phyloP scores from a whole-genome alignment of 352 stramenopile genomes.

The Phytophthora sp. region DNA sequence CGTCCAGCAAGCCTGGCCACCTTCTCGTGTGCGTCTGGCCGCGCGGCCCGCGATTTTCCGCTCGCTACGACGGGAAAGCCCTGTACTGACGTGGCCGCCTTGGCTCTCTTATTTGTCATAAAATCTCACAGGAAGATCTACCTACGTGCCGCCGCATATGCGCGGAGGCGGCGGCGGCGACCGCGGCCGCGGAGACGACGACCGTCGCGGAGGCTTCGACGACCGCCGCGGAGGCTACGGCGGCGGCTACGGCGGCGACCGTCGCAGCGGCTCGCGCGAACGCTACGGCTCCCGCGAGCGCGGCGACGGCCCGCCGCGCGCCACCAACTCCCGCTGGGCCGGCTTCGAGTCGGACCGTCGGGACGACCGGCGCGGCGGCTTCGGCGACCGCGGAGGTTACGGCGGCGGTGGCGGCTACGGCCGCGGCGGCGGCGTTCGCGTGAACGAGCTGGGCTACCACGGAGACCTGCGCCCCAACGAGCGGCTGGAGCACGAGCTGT shows the following conservation, averaged over 20 bases:
- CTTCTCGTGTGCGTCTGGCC: not conserved
- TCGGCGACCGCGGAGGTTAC: slow-evolving; percentile 33
- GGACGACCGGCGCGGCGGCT: slow-evolving; percentile 33
- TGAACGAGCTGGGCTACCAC: slow-evolving; percentile 98
- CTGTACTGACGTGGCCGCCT: slow-evolving; percentile 11
- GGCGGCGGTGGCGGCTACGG: slow-evolving; percentile 46
- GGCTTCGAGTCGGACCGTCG: slow-evolving; percentile 56
- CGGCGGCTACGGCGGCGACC: slow-evolving; percentile 33
- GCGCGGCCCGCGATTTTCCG: not conserved
- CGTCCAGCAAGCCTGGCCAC: not conserved
- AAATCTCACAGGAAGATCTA: slow-evolving; percentile 59
- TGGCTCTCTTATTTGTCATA: slow-evolving; percentile 10
- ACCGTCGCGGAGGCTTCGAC: slow-evolving; percentile 30
- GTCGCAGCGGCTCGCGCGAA: slow-evolving; percentile 44
- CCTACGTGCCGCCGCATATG: slow-evolving; percentile 82
- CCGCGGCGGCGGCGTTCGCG: slow-evolving; percentile 58
- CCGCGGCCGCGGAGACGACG: slow-evolving; percentile 27
- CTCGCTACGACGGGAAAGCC: not conserved
- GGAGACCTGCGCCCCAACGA: slow-evolving; percentile 92
- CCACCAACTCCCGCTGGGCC: slow-evolving; percentile 62
- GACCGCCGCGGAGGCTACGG: slow-evolving; percentile 31
- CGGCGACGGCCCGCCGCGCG: slow-evolving; percentile 26
- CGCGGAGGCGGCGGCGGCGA: slow-evolving; percentile 44
- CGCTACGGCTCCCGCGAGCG: slow-evolving; percentile 43
- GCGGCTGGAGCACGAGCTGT: slow-evolving; percentile 93